Base-by-base conservation (phyloP, 2,329 filamentous ascomycete genomes). In the Cladophialophora yegresii region DNA sequence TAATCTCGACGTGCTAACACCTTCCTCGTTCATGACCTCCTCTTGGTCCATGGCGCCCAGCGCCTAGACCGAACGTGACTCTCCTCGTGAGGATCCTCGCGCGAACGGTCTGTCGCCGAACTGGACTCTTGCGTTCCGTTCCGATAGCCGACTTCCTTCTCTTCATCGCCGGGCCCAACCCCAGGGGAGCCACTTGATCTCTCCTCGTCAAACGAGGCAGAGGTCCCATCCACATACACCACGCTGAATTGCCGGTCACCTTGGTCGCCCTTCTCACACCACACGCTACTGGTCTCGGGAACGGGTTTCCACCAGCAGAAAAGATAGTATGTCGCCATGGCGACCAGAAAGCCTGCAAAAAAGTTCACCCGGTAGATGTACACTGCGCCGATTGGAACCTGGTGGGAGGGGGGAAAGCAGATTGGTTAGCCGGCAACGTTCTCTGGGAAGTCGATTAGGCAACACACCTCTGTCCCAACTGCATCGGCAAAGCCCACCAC, bases 321-420 rank as follows among this genome's bases (percentile, higher is more conserved):
- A 0, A 75, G 61, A 79, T 85, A 96, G 77, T 97, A 97, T 7
- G 87, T 77, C 0, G 68, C 73, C 0, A 80, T 80, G 0, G 91
- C 85, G 10, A 96, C 84, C 54, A 91, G 81, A 74, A 96, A 93
- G 0, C 93, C 93, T 50, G 85, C 84, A 75, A 97, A 96, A 80
- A 93, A 97, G 77, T 96, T 96, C 71, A 97, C 73, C 69, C 92
- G 90, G 81, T 96, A 97, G 65, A 97, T 86, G 73, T 96, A 96
- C 0, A 84, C 86, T 0, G 93, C 93, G 0, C 89, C 92, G 5
- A 85, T 80, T 0, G 93, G 93, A 0, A 96, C 91, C 0, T 61
- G 28, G 50, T 43, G 36, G 33, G 7, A 13, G 28, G 50, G n/a
- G 36, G 33, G 7, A 13, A 5, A 22, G 3, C 8, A 54, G 12